These are phyloP conservation scores for Penicillium paradoxum DNA, from an alignment of 495 filamentous ascomycete species.

Conservation along the genomic window DNA sequence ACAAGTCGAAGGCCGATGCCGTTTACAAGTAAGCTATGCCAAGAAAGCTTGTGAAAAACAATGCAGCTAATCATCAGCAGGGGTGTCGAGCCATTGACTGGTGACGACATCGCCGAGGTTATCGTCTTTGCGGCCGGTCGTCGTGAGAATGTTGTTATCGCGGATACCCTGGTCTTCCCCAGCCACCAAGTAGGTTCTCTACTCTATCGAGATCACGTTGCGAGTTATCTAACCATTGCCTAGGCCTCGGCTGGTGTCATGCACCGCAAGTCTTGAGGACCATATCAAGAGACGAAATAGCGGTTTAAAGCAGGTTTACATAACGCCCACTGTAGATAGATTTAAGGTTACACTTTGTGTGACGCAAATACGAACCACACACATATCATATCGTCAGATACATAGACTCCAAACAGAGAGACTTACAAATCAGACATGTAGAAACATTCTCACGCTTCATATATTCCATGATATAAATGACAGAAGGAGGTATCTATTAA, in stretches of 20 bases:
- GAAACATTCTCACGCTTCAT: neutral
- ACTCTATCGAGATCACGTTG: neutral
- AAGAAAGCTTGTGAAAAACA: neutral
- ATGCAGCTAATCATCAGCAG: constrained; percentile 35
- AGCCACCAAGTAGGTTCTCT: constrained; percentile 70
- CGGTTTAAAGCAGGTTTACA: neutral
- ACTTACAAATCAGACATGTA: neutral
- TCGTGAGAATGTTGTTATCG: constrained; percentile 91
- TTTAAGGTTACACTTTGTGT: neutral
- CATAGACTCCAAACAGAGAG: neutral
- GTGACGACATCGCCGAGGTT: constrained; percentile 92
- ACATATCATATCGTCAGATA: neutral
- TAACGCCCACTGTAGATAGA: neutral
- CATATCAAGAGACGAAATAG: neutral
- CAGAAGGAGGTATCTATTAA: neutral
- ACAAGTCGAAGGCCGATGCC: constrained; percentile 90
- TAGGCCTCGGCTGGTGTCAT: constrained; percentile 22
- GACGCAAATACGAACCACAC: neutral
- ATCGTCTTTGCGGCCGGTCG: constrained; percentile 86
- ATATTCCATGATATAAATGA: neutral
- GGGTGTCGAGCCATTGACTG: constrained; percentile 84
- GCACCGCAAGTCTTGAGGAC: constrained; percentile 24
- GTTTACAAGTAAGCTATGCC: constrained; percentile 73
- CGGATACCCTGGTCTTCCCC: constrained; percentile 86
- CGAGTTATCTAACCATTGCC: neutral